Conservation (phyloP, 805 yeast species). For the Soucietia sequanensis region DNA sequence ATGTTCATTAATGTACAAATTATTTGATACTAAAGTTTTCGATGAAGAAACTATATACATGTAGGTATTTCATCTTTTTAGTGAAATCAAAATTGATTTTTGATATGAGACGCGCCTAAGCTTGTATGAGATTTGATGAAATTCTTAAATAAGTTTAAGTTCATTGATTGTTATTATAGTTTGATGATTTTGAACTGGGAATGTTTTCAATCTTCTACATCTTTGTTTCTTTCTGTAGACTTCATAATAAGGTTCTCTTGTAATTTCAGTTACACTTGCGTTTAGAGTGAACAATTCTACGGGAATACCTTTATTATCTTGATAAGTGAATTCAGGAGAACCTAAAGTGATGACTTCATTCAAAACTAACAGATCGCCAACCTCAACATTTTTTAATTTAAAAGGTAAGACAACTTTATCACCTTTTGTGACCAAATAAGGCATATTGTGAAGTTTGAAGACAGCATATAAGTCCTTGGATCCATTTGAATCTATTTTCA, state of each 20-base stretch:
- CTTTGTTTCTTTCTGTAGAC: constrained; percentile 62
- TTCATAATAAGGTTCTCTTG: constrained; percentile 70
- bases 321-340: constrained; percentile 66
- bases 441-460: constrained; percentile 76
- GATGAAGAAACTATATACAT: no score
- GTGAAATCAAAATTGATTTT: no score
- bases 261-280: constrained; percentile 84
- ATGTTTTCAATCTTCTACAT: constrained; percentile 75
- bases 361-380: constrained; percentile 80
- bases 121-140: no score
- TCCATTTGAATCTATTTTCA: constrained; percentile 62
- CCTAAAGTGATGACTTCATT: constrained; percentile 81
- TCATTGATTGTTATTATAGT: constrained; percentile 79
- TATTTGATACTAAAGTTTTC: no score
- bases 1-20: no score
- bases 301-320: constrained; percentile 22
- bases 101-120: no score
- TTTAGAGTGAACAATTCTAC: constrained; percentile 51
- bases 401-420: constrained; percentile 81
- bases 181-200: constrained; percentile 69
- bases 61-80: no score
- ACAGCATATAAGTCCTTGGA: constrained; percentile 69
- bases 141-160: constrained; percentile 50
- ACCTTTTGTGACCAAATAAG: constrained; percentile 88
- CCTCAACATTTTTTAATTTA: constrained; percentile 67